A percentile compares a stretch with the other conserved stretches of the same genome.
Conservation (phyloP, 306 rosid species). For the Leucaena leucocephala region DNA sequence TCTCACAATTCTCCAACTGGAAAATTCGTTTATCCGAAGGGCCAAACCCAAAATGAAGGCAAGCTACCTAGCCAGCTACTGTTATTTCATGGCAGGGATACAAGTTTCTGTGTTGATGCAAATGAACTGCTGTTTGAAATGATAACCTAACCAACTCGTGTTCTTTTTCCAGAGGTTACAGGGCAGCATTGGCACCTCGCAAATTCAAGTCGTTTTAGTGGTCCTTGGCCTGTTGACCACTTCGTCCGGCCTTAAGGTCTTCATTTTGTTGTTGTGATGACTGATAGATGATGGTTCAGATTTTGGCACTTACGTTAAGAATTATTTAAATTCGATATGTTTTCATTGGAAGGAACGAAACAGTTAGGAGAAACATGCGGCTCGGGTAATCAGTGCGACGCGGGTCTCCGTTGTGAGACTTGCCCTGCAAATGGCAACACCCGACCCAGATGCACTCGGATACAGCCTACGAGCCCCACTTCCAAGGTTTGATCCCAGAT, state of each 20-base stretch:
- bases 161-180: background rate
- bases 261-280: background rate
- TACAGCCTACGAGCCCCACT: constrained; percentile 56
- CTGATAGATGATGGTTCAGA: background rate
- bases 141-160: background rate
- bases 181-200: background rate
- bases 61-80: background rate
- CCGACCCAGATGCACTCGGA: constrained; percentile 71
- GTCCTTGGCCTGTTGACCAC: constrained; percentile 43
- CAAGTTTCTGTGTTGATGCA: background rate
- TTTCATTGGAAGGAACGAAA: background rate
- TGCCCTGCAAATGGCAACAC: constrained; percentile 78
- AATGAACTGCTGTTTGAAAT: background rate
- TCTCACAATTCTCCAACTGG: background rate
- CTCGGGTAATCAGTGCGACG: constrained; percentile 49
- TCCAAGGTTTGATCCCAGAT: constrained; percentile 46
- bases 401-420: constrained; percentile 57
- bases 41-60: constrained; percentile 11
- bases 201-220: constrained; percentile 40
- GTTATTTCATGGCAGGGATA: background rate
- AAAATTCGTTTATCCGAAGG: background rate
- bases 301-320: background rate
- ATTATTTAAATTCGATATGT: background rate
- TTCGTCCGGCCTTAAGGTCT: constrained; percentile 58
- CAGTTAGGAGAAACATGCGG: constrained; percentile 86